Percentiles rank a stretch among this genome's conserved stretches.
Evolutionary conservation across 2,329 filamentous ascomycete species (phyloP).

Genomic region (Fusarium agapanthi): DNA sequence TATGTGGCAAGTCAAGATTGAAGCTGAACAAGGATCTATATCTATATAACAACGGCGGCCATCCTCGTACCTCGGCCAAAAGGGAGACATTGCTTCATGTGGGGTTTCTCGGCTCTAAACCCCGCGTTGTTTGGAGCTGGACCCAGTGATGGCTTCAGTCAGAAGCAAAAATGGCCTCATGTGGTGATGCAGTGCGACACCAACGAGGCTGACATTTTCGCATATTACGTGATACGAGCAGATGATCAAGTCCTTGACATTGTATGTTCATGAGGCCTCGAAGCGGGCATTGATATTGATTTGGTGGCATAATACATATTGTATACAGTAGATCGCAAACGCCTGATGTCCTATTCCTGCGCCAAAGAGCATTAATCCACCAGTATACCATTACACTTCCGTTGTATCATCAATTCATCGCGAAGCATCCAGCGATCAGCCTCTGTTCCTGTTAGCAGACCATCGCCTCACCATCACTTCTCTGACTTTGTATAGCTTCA

Average conservation of each 20-base stretch:
- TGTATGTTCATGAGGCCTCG: not conserved
- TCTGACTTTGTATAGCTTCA: slow-evolving; percentile 77
- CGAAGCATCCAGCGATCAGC: not conserved
- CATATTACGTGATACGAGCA: not conserved
- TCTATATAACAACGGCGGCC: not conserved
- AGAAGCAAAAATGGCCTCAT: slow-evolving; percentile 23
- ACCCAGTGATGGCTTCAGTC: slow-evolving; percentile 29
- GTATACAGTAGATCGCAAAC: slow-evolving; percentile 17
- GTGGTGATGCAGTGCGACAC: not conserved
- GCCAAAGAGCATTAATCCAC: not conserved
- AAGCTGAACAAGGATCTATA: not conserved
- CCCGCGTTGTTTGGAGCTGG: slow-evolving; percentile 34
- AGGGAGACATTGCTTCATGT: slow-evolving; percentile 35
- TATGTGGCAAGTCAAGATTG: not conserved
- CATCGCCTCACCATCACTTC: slow-evolving; percentile 86
- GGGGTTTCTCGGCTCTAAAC: slow-evolving; percentile 36
- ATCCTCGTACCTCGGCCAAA: slow-evolving; percentile 40
- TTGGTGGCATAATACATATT: slow-evolving; percentile 7
- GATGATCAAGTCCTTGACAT: not conserved
- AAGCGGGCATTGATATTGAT: not conserved
- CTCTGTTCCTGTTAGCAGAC: slow-evolving; percentile 79
- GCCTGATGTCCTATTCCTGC: slow-evolving; percentile 13
- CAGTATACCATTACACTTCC: slow-evolving; percentile 1
- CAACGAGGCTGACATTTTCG: not conserved
- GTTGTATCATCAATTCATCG: not conserved